Conservation (phyloP, 768 basidiomycete species). For the Auricularia cornea region DNA sequence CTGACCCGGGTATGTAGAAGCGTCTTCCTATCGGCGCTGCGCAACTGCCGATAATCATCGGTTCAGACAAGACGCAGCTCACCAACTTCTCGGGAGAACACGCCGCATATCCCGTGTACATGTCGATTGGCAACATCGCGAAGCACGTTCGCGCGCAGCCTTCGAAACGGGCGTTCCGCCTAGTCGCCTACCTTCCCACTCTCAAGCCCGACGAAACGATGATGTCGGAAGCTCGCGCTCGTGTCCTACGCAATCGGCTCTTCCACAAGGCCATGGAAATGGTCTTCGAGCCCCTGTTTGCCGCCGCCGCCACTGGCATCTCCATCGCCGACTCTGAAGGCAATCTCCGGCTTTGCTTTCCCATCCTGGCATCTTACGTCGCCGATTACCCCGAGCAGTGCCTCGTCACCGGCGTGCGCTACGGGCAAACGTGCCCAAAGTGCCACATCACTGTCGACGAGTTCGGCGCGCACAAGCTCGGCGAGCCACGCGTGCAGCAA, state of each 20-base stretch:
- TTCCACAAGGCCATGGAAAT: conserved; percentile 31
- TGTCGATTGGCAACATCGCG: conserved; percentile 34
- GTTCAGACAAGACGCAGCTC: conserved; percentile 3
- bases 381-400: conserved; percentile 40
- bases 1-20: neutral
- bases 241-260: conserved; percentile 13
- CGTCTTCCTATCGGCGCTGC: neutral
- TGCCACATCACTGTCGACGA: conserved; percentile 9
- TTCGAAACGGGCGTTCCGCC: conserved; percentile 23
- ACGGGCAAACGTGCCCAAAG: conserved; percentile 14
- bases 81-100: conserved; percentile 16
- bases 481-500: neutral
- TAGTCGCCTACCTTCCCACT: conserved; percentile 33
- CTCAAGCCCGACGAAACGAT: conserved; percentile 36
- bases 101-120: conserved; percentile 33
- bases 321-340: conserved; percentile 28
- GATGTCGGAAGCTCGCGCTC: conserved; percentile 27
- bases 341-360: conserved; percentile 26
- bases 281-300: conserved; percentile 25
- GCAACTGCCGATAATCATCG: neutral
- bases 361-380: conserved; percentile 14
- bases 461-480: conserved; percentile 3
- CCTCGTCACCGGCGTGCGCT: conserved; percentile 21
- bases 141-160: conserved; percentile 33
- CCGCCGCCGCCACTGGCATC: conserved; percentile 24